Evolutionary conservation across 1,284 basidiomycete species (phyloP), one percentile per base, ranked within the genome.

Genomic region (Porodaedalea pini): DNA sequence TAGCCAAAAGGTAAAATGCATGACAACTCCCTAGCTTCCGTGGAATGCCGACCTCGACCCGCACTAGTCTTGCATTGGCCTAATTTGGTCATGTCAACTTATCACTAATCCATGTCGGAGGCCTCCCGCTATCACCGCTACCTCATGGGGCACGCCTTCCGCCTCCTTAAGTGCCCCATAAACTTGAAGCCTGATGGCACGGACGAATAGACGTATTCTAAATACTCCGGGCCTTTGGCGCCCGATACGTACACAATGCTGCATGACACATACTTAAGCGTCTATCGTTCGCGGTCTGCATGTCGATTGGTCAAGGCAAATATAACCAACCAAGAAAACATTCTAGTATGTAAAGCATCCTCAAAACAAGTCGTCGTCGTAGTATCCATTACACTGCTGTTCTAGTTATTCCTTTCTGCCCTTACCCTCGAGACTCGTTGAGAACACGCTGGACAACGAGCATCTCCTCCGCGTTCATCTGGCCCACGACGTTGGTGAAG

Each of bases 391-490:
- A 19, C 17, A 11, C 10, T 37, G 31, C 13, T 2, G 7, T 23
- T 37, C 17, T 36, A 5, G 19, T 21, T 34, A 10, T 43, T 39
- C 11, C 34, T 29, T 31, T 32, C 32, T 21, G 23, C 53, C 17
- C 31, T 34, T 41, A 45, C 11, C 37, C 25, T 37, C 56, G 40
- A 8, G 49, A 44, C 31, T 51, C 48, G 40, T 34, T 51, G 21
- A 89, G 70, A n/a, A 82, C 80, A 52, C 77, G 75, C 52, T 77
- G 80, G 36, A 93, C 74, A 21, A 91, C 80, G 32, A 83, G 67
- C 63, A 81, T 83, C 71, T 94, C 91, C 61, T 86, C 83, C 3
- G 82, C 75, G 10, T 76, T 81, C 61, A 93, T 73, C 63, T 85
- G 81, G 31, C 83, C 83, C 2, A 87, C 81, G 45, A 87, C 73